Base-by-base conservation (phyloP, 768 basidiomycete species). In the Phaeolepiota aurea region DNA sequence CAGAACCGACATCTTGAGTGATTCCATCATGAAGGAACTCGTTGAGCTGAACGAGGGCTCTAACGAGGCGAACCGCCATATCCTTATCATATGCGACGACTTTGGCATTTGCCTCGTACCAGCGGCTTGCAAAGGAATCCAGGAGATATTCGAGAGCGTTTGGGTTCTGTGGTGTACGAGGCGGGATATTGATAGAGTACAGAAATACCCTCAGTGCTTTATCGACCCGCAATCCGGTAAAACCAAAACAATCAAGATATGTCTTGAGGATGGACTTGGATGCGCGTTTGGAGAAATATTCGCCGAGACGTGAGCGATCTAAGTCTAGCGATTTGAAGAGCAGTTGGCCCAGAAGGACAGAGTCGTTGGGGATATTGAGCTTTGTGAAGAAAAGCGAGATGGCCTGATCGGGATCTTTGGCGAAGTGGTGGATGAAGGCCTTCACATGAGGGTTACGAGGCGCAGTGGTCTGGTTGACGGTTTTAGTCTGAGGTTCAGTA, bases 141-240 rank as follows among this genome's bases (percentile, higher is more conserved):
- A 97, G 69, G 2, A 96, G 66, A 49, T 80, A 71, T 48, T 92
- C 87, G 21, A 82, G 57, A 3, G 74, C 61, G 36, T 55, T 62
- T 32, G 65, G 55, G 40, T 62, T 60, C 37, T 66, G 61, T 12
- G 62, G 48, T 12, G 55, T 41, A 38, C 59, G 59, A 14, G 53
- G 59, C 44, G 77, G 71, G 28, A 79, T 49, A 50, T 85, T 71
- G 25, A 97, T 58, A 4, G 91, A 82, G 51, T 89, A 77, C 44
- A 97, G 64, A 68, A 98, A 98, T 37, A 83, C 76, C 40, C 94
- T 79, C 41, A 99, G 67, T 7, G 92, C 92, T 45, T 82, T 81
- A 65, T 97, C 92, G 44, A 97, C 76, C 47, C 88, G 70, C 34
- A 94, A 63, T 5, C 86, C 84, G 2, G 74, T 65, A 54, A 96